Percentiles rank a stretch among this genome's conserved stretches.
These are phyloP conservation scores for Monosporozyma siamensis DNA, from an alignment of 805 yeast species.

Conservation along the genomic window DNA sequence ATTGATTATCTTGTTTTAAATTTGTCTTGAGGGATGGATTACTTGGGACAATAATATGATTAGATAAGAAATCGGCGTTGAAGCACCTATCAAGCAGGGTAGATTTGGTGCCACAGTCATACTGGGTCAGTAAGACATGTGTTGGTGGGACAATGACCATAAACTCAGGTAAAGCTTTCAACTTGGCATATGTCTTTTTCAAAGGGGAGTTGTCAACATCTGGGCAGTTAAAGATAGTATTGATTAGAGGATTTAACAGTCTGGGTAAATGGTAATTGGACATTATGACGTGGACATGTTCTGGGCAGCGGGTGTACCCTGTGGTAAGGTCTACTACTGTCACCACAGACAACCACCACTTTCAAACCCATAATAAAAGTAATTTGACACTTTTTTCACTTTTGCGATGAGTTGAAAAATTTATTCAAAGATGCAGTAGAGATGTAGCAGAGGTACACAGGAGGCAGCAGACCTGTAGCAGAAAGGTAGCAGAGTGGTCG, in stretches of 20 bases:
- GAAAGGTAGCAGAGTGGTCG: too few species aligned
- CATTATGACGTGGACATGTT: too few species aligned
- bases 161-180: slow-evolving; percentile 42
- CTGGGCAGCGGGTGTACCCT: too few species aligned
- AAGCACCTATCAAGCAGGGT: slow-evolving; percentile 42
- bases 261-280: slow-evolving; percentile 39
- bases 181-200: slow-evolving; percentile 36
- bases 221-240: slow-evolving; percentile 59
- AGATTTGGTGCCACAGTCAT: slow-evolving; percentile 32
- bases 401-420: too few species aligned
- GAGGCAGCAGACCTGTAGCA: too few species aligned
- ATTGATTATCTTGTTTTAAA: background rate
- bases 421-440: too few species aligned
- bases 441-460: too few species aligned
- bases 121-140: slow-evolving; percentile 33
- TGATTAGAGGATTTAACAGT: slow-evolving; percentile 53
- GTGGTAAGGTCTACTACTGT: too few species aligned
- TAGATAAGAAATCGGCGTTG: slow-evolving; percentile 10
- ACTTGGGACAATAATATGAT: slow-evolving; percentile 35
- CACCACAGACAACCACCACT: too few species aligned
- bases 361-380: too few species aligned
- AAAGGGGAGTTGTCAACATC: slow-evolving; percentile 39
- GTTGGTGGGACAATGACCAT: slow-evolving; percentile 59
- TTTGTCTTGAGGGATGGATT: background rate
- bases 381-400: too few species aligned